Base-by-base conservation (phyloP, 2,329 filamentous ascomycete species). In the Aschersonia sp. region DNA sequence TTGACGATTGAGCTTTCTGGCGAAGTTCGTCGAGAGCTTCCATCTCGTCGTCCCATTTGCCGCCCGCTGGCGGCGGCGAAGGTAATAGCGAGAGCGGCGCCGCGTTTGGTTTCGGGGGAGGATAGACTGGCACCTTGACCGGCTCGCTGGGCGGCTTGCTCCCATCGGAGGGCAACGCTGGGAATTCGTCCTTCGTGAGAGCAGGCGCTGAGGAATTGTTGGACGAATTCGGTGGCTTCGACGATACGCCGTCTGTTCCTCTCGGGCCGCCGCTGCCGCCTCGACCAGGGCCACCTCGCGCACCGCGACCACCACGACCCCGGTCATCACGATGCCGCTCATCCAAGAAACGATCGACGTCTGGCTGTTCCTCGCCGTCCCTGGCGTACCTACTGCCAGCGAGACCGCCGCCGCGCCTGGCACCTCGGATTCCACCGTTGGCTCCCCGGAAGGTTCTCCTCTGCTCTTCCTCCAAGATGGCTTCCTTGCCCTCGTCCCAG, bases 401-500 rank as follows among this genome's bases (percentile, higher is more conserved):
- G 5, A 72, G 58, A 0, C 66, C 66, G 0, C 54, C 66, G 0
- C 54, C 54, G 8, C 56, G 59, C 44, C 62, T 62, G 8, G 65
- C 54, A 0, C 70, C 69, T 31, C 66, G 55, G 11, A 67, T 54
- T 5, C 65, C 66, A 30, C 67, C 66, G 31, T 66, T 65, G 40
- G 66, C 63, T 8, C 68, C 66, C 2, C 68, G 62, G 48, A 73
- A 76, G 5, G 58, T 61, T 12, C 62, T 57, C 30, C 62, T 57
- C 3, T 58, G 56, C 37, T 71, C 66, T 49, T 72, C 68, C 41
- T 67, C 66, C 12, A 60, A 62, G 11, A 62, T 54, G 9, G 64
- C 61, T 41, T 69, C 64, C 61, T 79, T 80, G 41, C 75, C 76
- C 55, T 75, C 70, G 49, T 81, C 77, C 78, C 77, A 81, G 51